Conservation (phyloP, 768 basidiomycete genomes). For the Tricholoma saponaceum region DNA sequence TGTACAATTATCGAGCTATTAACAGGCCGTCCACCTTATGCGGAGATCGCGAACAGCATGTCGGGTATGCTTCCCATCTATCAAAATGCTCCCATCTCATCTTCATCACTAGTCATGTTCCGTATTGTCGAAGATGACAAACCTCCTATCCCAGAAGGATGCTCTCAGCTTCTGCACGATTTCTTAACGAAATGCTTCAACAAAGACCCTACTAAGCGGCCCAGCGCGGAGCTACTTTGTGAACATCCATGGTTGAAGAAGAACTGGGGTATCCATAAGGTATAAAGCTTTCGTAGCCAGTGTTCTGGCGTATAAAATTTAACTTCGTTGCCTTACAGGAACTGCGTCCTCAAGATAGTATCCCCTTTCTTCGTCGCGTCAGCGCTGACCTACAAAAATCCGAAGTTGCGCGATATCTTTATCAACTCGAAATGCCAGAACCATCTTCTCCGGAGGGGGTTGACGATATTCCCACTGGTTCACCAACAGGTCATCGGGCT, state of each 20-base stretch:
- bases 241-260: constrained; percentile 90
- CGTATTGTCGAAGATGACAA: constrained; percentile 91
- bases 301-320: neutral
- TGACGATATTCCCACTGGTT: constrained; percentile 31
- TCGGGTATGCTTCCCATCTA: constrained; percentile 53
- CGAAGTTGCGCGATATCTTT: constrained; percentile 53
- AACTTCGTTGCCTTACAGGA: constrained; percentile 40
- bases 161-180: constrained; percentile 70
- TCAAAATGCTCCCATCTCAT: constrained; percentile 4
- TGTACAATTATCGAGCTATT: constrained; percentile 94
- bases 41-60: constrained; percentile 87
- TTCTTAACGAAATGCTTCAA: constrained; percentile 88
- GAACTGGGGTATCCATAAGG: constrained; percentile 78
- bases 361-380: constrained; percentile 91
- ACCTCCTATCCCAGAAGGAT: constrained; percentile 81
- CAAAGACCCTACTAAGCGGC: constrained; percentile 82
- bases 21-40: constrained; percentile 89
- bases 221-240: constrained; percentile 78
- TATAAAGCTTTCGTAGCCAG: constrained; percentile 26
- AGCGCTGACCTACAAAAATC: constrained; percentile 80
- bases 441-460: constrained; percentile 34
- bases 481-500: constrained; percentile 35
- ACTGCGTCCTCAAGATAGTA: constrained; percentile 88
- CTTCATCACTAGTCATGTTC: constrained; percentile 71
- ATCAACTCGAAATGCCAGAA: constrained; percentile 42